Evolutionary conservation across 768 basidiomycete species (phyloP).

Genomic region (Kwoniella mangroviensis): DNA sequence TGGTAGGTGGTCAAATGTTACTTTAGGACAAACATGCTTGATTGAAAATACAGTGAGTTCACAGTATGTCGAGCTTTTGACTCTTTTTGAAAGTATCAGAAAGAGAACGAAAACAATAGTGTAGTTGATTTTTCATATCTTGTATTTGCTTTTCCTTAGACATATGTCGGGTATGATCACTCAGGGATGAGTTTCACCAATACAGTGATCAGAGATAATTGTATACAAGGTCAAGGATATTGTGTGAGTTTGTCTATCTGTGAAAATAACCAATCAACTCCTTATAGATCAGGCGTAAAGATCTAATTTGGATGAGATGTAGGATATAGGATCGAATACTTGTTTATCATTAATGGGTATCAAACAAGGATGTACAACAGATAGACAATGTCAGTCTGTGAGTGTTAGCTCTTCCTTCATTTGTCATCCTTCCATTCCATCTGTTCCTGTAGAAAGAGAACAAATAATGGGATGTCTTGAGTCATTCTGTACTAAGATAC

Average conservation of each 20-base stretch:
- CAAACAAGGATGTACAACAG: slow-evolving; percentile 16
- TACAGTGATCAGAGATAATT: slow-evolving; percentile 35
- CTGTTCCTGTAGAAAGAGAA: no score
- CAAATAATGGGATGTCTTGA: no score
- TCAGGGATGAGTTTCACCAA: slow-evolving; percentile 28
- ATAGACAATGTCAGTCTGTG: slow-evolving; percentile 44
- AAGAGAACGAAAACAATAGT: no score
- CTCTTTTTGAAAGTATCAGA: no score
- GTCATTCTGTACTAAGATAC: no score
- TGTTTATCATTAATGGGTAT: slow-evolving; percentile 25
- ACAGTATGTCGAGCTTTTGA: background rate
- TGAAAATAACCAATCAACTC: no score
- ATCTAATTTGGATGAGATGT: background rate
- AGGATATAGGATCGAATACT: slow-evolving; percentile 26
- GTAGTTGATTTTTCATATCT: background rate
- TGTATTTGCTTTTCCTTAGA: slow-evolving; percentile 17
- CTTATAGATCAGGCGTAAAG: no score
- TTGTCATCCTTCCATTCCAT: background rate
- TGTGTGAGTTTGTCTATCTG: slow-evolving; percentile 32
- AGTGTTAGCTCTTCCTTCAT: background rate
- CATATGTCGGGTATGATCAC: slow-evolving; percentile 38
- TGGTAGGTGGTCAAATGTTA: slow-evolving; percentile 29
- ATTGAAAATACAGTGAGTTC: slow-evolving; percentile 33
- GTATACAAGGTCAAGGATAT: slow-evolving; percentile 37
- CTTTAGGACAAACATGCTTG: slow-evolving; percentile 27